A percentile compares a stretch with the other conserved stretches of the same genome.
phyloP scores from a whole-genome alignment of 768 basidiomycete species.

The Psilocybe sp. region DNA sequence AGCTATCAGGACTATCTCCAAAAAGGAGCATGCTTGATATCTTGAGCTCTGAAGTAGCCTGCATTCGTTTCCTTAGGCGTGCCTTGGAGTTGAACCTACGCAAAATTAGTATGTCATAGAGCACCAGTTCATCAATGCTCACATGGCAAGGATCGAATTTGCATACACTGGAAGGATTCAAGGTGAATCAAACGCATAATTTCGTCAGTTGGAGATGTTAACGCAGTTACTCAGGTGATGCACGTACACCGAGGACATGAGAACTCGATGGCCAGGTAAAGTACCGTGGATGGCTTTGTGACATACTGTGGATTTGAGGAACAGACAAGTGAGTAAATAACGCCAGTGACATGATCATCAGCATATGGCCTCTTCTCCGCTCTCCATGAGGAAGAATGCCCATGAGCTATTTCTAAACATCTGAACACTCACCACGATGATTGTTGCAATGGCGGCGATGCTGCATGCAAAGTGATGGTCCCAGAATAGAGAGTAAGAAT shows the following conservation, averaged over 20 bases:
- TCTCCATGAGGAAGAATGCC: neutral
- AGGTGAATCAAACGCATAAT: no score
- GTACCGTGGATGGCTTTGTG: conserved; percentile 6
- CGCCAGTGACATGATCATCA: no score
- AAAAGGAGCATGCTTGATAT: conserved; percentile 6
- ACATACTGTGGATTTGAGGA: conserved; percentile 2
- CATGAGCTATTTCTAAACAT: neutral
- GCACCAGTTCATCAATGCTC: neutral
- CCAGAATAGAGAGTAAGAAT: neutral
- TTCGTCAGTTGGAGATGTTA: no score
- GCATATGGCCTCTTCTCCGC: no score
- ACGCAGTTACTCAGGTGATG: neutral
- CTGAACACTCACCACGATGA: conserved; percentile 4
- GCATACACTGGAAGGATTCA: conserved; percentile 9
- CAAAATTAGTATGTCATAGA: neutral
- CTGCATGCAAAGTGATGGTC: neutral
- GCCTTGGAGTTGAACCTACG: conserved; percentile 8
- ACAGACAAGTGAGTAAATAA: no score
- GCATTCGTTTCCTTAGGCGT: conserved; percentile 3
- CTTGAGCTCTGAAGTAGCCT: conserved; percentile 1
- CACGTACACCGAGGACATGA: conserved; percentile 8
- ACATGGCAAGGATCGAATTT: conserved; percentile 14
- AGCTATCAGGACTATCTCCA: neutral
- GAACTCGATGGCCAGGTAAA: conserved; percentile 13
- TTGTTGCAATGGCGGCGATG: conserved; percentile 7